phyloP scores from a whole-genome alignment of 352 stramenopile genomes.

The Aphanomyces euteiches region DNA sequence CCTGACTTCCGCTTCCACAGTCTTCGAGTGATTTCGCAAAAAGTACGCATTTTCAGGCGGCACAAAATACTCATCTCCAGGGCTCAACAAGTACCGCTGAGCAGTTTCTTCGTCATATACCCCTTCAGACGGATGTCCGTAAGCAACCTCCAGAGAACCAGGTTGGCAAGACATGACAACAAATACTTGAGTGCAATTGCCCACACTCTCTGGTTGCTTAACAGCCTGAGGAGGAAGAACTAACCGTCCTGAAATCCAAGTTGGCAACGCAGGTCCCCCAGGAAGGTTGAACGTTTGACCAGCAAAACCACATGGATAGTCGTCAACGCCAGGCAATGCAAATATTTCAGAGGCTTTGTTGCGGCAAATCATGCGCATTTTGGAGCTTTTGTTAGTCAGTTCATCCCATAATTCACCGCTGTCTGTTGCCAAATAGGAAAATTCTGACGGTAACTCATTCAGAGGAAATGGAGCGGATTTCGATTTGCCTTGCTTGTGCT shows the following conservation, averaged over 20 bases:
- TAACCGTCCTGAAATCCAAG: constrained; percentile 89
- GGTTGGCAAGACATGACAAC: constrained; percentile 89
- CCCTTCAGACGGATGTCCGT: constrained; percentile 30
- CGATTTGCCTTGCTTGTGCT: constrained; percentile 27
- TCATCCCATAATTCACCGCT: constrained; percentile 72
- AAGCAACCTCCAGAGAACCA: constrained; percentile 64
- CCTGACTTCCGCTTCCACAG: constrained; percentile 82
- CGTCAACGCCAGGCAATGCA: constrained; percentile 57
- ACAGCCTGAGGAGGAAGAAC: constrained; percentile 89
- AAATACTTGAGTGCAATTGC: constrained; percentile 92
- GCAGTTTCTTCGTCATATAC: constrained; percentile 88
- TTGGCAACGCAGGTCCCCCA: constrained; percentile 59
- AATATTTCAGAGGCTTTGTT: constrained; percentile 67
- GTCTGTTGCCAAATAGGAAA: constrained; percentile 59
- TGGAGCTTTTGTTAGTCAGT: constrained; percentile 52
- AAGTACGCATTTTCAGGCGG: constrained; percentile 95
- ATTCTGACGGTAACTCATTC: constrained; percentile 43
- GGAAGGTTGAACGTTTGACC: constrained; percentile 87
- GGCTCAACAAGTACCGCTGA: constrained; percentile 89
- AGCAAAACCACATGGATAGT: constrained; percentile 52
- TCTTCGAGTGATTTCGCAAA: constrained; percentile 94
- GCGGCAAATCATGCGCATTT: constrained; percentile 78
- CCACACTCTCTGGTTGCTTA: constrained; percentile 94
- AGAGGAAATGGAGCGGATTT: constrained; percentile 42
- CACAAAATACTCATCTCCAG: constrained; percentile 96